Base-by-base conservation (phyloP, 176 grass and related monocot species). In the Paspalum notatum region DNA sequence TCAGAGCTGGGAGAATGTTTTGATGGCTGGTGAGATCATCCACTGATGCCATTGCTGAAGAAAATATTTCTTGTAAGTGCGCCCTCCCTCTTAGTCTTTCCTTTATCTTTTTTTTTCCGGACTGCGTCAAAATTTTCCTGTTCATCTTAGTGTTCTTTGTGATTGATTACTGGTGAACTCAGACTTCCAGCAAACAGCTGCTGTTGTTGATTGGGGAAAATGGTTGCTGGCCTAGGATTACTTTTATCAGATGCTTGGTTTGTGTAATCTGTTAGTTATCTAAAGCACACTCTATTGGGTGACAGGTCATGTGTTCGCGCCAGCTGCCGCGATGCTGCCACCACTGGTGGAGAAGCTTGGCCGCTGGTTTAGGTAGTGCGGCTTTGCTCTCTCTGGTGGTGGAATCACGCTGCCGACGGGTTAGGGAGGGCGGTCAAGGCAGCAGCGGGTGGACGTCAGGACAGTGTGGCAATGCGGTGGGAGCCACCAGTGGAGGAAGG, bases 31-130 rank as follows among this genome's bases (percentile, higher is more conserved):
- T 69, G 24, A 69, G 62, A 69, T 58, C 58, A 79, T 63, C 42
- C 17, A 77, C 41, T 59, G n/a, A 2, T 69, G 21, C 41, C 15
- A 47, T 47, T 75, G 54, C 40, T 47, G 45, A 89, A 47, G 63
- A 77, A 18, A 76, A 66, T 64, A 85, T 48, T 72, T 75, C 27
- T 6, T 48, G 76, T 85, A 47, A 85, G 71, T 77, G 20, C 39
- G 77, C 57, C 37, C 24, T 68, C 58, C 6, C 41, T 26, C 15
- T 4, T 50, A 63, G 56, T 63, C 37, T 46, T 69, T 62, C 62
- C 14, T 55, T 77, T 37, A 45, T 2, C 24, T 24, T 66, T 56
- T 72, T 52, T 11, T 46, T 38, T 80, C 12, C 16, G 24, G 27
- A 18, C 22, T 60, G 37, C 21, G 7, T 62, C 17, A 63, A 37